A percentile compares a stretch with the other conserved stretches of the same genome.
These are phyloP conservation scores for Apiotrichum sp. DNA, from an alignment of 1,284 basidiomycete species.

Conservation along the genomic window DNA sequence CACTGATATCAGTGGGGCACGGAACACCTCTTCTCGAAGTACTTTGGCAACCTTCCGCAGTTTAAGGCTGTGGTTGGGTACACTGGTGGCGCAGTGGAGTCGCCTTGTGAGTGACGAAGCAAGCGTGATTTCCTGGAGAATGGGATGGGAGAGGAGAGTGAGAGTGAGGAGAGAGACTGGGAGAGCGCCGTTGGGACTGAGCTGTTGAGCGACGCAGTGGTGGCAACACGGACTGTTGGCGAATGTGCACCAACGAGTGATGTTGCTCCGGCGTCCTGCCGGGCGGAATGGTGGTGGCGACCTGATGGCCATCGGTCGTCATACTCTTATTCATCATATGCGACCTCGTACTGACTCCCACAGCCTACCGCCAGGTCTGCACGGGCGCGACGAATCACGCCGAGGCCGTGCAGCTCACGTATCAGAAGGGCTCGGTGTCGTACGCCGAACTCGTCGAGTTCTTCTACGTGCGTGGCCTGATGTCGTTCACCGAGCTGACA, in stretches of 20 bases:
- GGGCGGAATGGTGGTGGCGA: too few species aligned
- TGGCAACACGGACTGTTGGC: too few species aligned
- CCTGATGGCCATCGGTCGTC: too few species aligned
- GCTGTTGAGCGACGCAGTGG: too few species aligned
- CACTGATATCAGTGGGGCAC: conserved; percentile 59
- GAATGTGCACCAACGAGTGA: too few species aligned
- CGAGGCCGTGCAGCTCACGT: conserved; percentile 79
- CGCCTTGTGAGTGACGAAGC: conserved; percentile 6
- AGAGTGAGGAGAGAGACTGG: too few species aligned
- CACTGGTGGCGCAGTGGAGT: conserved; percentile 63
- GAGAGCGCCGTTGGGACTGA: too few species aligned
- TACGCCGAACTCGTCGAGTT: conserved; percentile 87
- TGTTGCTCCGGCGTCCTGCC: too few species aligned
- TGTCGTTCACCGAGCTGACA: not conserved
- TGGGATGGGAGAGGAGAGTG: too few species aligned
- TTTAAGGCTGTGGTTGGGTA: conserved; percentile 72
- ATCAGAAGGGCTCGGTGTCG: conserved; percentile 67
- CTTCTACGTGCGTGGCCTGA: conserved; percentile 55
- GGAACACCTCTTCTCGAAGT: conserved; percentile 77
- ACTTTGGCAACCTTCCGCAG: conserved; percentile 55
- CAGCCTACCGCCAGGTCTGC: conserved; percentile 69
- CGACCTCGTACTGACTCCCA: not conserved
- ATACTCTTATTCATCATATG: too few species aligned
- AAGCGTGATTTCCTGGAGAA: too few species aligned
- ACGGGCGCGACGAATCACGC: conserved; percentile 78